These are phyloP conservation scores for Pichia sp. DNA, from an alignment of 1,139 yeast species.

Conservation along the genomic window DNA sequence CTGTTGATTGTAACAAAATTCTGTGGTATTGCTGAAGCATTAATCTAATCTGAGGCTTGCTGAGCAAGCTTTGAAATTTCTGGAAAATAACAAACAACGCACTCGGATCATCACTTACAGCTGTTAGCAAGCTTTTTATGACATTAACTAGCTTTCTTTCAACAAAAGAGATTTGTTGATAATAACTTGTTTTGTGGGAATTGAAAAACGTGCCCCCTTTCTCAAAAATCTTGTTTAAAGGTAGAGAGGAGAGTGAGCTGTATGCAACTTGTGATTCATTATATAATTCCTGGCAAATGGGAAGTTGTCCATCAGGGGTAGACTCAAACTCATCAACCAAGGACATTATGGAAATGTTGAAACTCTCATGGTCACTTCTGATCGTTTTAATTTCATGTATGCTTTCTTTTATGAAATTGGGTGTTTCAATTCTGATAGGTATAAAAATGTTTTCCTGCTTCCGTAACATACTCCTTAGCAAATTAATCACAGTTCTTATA, in stretches of 20 bases:
- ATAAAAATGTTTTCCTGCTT: constrained; percentile 72
- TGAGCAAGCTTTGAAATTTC: constrained; percentile 43
- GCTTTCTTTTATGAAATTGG: constrained; percentile 42
- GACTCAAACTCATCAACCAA: constrained; percentile 28
- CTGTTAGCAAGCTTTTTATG: constrained; percentile 38
- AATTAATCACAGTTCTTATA: constrained; percentile 49
- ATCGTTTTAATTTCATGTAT: constrained; percentile 44
- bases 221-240: background rate
- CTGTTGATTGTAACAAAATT: constrained; percentile 44
- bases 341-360: constrained; percentile 23
- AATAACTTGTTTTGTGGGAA: constrained; percentile 36
- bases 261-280: constrained; percentile 40
- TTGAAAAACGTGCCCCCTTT: constrained; percentile 16
- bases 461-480: constrained; percentile 71
- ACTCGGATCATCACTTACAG: constrained; percentile 37
- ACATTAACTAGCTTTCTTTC: constrained; percentile 43
- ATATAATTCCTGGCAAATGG: constrained; percentile 4
- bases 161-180: constrained; percentile 39
- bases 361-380: constrained; percentile 51
- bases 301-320: constrained; percentile 27
- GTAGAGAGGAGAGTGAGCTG: constrained; percentile 33
- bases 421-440: constrained; percentile 53
- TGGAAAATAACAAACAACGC: constrained; percentile 51
- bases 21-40: constrained; percentile 56
- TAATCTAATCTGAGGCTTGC: constrained; percentile 47